These are phyloP conservation scores for Nakazawaea anatomiae DNA, from an alignment of 805 yeast genomes.

Conservation along the genomic window DNA sequence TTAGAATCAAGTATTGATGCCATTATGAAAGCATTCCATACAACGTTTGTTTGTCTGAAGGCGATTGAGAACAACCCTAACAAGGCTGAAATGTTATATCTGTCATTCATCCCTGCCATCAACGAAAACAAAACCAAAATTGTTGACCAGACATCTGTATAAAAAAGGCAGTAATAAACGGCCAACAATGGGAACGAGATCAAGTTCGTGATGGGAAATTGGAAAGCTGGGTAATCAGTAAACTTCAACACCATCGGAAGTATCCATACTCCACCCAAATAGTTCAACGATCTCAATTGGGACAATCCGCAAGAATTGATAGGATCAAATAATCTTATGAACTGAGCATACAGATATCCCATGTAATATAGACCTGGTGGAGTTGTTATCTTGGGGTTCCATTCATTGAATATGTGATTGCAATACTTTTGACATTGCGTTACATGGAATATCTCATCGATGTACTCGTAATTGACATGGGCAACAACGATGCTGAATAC, in stretches of 20 bases:
- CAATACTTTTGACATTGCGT: conserved; percentile 72
- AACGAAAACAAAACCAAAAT: conserved; percentile 55
- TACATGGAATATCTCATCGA: conserved; percentile 84
- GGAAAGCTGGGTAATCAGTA: conserved; percentile 4
- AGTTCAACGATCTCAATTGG: conserved; percentile 51
- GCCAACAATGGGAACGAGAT: conserved; percentile 62
- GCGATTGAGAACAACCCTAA: conserved; percentile 58
- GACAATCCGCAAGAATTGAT: conserved; percentile 25
- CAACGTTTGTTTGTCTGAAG: conserved; percentile 87
- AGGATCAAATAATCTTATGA: conserved; percentile 31
- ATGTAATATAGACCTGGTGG: conserved; percentile 85
- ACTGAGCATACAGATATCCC: conserved; percentile 31
- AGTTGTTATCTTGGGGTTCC: conserved; percentile 92
- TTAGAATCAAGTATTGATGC: conserved; percentile 48
- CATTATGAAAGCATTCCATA: conserved; percentile 71
- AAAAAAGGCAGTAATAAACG: conserved; percentile 71
- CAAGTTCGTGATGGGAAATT: conserved; percentile 19
- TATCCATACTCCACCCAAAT: conserved; percentile 54
- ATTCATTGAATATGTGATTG: conserved; percentile 48
- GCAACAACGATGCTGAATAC: background rate
- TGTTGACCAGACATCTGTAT: conserved; percentile 93
- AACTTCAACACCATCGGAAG: conserved; percentile 36
- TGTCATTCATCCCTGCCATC: conserved; percentile 34
- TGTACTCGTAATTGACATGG: conserved; percentile 27
- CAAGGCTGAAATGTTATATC: conserved; percentile 38